Evolutionary conservation across 495 filamentous ascomycete genomes (phyloP).

Genomic region (Xylaria flabelliformis): DNA sequence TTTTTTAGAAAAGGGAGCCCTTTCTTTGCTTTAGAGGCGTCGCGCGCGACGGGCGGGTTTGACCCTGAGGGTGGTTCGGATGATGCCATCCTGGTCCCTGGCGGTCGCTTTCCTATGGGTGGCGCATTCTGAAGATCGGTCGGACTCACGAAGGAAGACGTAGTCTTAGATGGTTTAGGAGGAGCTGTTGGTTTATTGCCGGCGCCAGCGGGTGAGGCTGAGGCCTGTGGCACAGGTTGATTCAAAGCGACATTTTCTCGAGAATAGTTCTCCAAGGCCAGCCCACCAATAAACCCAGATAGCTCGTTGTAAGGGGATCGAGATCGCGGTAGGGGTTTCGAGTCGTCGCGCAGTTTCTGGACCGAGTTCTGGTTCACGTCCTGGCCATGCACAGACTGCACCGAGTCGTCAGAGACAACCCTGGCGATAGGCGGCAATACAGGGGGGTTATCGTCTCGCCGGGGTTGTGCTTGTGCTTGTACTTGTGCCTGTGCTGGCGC

Average conservation of each 20-base stretch:
- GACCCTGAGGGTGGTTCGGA: constrained; percentile 60
- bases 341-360: constrained; percentile 36
- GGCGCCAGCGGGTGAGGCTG: constrained; percentile 22
- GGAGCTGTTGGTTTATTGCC: constrained; percentile 35
- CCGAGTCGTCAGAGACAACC: constrained; percentile 50
- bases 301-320: constrained; percentile 38
- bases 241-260: constrained; percentile 36
- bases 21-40: constrained; percentile 60
- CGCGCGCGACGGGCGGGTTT: constrained; percentile 62
- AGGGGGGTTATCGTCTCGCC: constrained; percentile 41
- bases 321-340: constrained; percentile 37
- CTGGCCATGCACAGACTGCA: constrained; percentile 29
- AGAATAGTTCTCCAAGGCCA: constrained; percentile 48
- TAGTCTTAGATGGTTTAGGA: constrained; percentile 38
- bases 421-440: constrained; percentile 54
- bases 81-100: constrained; percentile 44
- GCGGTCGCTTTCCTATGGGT: constrained; percentile 38
- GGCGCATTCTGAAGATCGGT: constrained; percentile 45
- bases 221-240: constrained; percentile 30
- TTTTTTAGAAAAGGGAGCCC: constrained; percentile 59
- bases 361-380: constrained; percentile 27
- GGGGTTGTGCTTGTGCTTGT: constrained; percentile 19
- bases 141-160: constrained; percentile 48
- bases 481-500: constrained; percentile 4
- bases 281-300: constrained; percentile 49